Conservation (phyloP, 768 basidiomycete genomes). For the Suillus weaverae region DNA sequence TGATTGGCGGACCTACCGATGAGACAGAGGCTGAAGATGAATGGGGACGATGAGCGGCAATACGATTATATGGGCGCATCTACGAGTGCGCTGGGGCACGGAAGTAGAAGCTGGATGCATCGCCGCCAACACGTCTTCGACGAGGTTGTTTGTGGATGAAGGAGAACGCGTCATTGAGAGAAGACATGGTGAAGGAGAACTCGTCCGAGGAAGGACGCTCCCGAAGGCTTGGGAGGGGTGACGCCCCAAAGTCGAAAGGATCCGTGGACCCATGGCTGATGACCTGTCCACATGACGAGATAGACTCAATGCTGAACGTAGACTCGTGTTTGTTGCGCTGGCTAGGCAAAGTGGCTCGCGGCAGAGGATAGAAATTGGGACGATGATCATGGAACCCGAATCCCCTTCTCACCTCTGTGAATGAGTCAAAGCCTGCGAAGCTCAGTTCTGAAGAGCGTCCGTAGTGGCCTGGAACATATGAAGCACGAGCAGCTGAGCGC, state of each 20-base stretch:
- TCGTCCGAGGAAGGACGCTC: slow-evolving; percentile 62
- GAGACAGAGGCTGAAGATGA: slow-evolving; percentile 59
- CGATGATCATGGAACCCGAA: slow-evolving; percentile 70
- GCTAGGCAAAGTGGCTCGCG: slow-evolving; percentile 35
- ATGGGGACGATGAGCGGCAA: slow-evolving; percentile 51
- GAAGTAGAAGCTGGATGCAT: slow-evolving; percentile 80
- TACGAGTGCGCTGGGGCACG: slow-evolving; percentile 28
- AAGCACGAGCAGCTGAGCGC: slow-evolving; percentile 21
- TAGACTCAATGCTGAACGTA: slow-evolving; percentile 70
- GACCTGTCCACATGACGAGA: slow-evolving; percentile 76
- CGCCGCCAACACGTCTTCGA: slow-evolving; percentile 65
- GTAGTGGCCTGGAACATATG: slow-evolving; percentile 29
- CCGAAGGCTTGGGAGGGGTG: slow-evolving; percentile 43
- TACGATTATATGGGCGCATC: slow-evolving; percentile 37
- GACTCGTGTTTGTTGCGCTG: slow-evolving; percentile 56
- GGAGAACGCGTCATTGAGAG: slow-evolving; percentile 73
- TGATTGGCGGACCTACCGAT: slow-evolving; percentile 65
- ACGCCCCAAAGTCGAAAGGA: slow-evolving; percentile 68
- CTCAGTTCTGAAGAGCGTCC: slow-evolving; percentile 53
- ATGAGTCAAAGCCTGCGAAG: slow-evolving; percentile 72
- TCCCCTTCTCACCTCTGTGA: slow-evolving; percentile 74
- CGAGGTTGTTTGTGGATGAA: slow-evolving; percentile 45
- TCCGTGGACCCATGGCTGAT: slow-evolving; percentile 62
- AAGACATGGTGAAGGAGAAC: slow-evolving; percentile 53
- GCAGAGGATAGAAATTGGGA: slow-evolving; percentile 65